A percentile compares a stretch with the other conserved stretches of the same genome.
phyloP scores from a whole-genome alignment of 192 early-diverging fungal species.

The Rhizoclosmatium globosum region DNA sequence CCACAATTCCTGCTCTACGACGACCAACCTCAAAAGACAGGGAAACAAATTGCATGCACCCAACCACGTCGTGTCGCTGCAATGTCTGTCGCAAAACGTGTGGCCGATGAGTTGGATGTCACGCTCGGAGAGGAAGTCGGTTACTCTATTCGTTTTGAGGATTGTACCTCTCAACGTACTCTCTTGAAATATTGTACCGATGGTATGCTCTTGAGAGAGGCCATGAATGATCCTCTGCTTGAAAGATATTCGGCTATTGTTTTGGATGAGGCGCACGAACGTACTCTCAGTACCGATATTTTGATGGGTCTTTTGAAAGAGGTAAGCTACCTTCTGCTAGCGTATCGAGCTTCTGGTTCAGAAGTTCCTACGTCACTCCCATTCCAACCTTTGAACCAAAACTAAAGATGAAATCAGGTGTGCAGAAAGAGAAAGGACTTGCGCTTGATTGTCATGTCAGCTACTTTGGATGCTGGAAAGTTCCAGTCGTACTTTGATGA shows the following conservation, averaged over 20 bases:
- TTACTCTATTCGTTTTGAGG: conserved; percentile 99
- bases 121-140: conserved; percentile 95
- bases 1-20: conserved; percentile 96
- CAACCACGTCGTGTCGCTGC: conserved; percentile 99
- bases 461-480: conserved; percentile 97
- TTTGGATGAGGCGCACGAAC: conserved; percentile 98
- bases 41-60: conserved; percentile 96
- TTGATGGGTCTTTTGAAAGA: conserved; percentile 98
- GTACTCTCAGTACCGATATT: conserved; percentile 95
- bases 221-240: conserved; percentile 92
- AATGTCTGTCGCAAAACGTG: conserved; percentile 99
- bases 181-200: conserved; percentile 98
- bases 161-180: conserved; percentile 85
- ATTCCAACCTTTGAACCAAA: neutral
- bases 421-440: conserved; percentile 79
- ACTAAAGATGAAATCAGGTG: conserved; percentile 48
- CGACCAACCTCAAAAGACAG: conserved; percentile 84
- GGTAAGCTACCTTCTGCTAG: conserved; percentile 44
- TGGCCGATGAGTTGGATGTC: conserved; percentile 96
- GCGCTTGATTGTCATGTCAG: conserved; percentile 96
- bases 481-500: conserved; percentile 99
- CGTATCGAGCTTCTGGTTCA: neutral
- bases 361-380: neutral
- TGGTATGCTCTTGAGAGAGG: conserved; percentile 98
- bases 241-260: conserved; percentile 93